Evolutionary conservation across 352 stramenopile genomes (phyloP).

Genomic region (Phytophthora palmivora): DNA sequence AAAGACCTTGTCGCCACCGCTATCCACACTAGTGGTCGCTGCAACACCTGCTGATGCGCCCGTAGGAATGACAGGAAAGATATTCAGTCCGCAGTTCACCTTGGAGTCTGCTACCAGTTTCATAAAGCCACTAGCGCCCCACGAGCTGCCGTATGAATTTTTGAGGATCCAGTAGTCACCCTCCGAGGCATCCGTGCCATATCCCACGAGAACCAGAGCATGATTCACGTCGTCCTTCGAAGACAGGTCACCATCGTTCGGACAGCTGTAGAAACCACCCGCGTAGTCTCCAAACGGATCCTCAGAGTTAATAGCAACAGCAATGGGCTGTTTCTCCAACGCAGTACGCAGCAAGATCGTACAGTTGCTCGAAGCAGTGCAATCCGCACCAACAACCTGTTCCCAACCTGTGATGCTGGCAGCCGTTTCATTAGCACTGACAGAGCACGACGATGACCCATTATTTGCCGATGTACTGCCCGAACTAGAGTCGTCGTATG

Average conservation of each 20-base stretch:
- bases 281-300: constrained; percentile 78
- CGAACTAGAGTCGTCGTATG: constrained; percentile 61
- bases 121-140: constrained; percentile 73
- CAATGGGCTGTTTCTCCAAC: constrained; percentile 70
- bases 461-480: constrained; percentile 30
- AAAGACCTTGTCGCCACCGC: constrained; percentile 69
- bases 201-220: constrained; percentile 77
- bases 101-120: constrained; percentile 72
- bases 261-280: constrained; percentile 73
- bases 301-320: constrained; percentile 79
- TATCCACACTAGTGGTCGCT: constrained; percentile 55
- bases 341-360: constrained; percentile 60
- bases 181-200: constrained; percentile 58
- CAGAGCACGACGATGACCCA: constrained; percentile 39
- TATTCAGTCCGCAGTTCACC: constrained; percentile 80
- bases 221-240: constrained; percentile 81
- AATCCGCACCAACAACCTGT: constrained; percentile 70
- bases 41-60: constrained; percentile 58
- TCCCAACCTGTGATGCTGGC: constrained; percentile 78
- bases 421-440: constrained; percentile 56
- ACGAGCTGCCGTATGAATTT: constrained; percentile 80
- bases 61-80: constrained; percentile 76
- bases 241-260: constrained; percentile 65
- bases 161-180: constrained; percentile 88
- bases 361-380: constrained; percentile 54